These are phyloP conservation scores for Cetraspora pellucida DNA, from an alignment of 192 early-diverging fungal species.

Conservation along the genomic window DNA sequence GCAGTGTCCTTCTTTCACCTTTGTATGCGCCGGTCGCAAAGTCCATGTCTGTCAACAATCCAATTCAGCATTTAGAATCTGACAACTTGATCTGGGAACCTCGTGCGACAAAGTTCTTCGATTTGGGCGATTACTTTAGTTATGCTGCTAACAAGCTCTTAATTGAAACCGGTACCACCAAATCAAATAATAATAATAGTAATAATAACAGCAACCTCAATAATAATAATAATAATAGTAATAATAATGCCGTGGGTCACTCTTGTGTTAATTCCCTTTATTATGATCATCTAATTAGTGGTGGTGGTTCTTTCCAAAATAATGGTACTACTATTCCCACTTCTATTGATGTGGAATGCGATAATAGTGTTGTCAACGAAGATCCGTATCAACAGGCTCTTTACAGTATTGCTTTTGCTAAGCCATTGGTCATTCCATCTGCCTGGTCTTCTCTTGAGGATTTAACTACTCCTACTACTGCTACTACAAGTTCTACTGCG, in stretches of 20 bases:
- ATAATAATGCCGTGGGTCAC: neutral
- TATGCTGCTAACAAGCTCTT: neutral
- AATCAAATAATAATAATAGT: neutral
- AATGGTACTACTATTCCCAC: neutral
- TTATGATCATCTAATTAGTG: slow-evolving; percentile 25
- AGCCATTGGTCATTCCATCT: neutral
- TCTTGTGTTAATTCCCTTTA: slow-evolving; percentile 8
- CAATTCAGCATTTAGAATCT: neutral
- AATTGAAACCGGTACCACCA: neutral
- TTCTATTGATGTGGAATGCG: neutral
- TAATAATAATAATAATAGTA: no score
- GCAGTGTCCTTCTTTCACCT: neutral
- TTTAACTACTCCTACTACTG: slow-evolving; percentile 15
- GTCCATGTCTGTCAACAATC: neutral
- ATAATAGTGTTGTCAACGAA: neutral
- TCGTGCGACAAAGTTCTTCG: neutral
- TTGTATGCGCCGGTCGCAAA: neutral
- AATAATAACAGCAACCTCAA: neutral
- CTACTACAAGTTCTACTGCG: slow-evolving; percentile 5
- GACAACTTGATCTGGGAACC: slow-evolving; percentile 8
- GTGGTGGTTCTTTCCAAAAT: slow-evolving; percentile 4
- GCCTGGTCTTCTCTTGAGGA: slow-evolving; percentile 24
- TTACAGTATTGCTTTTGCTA: neutral
- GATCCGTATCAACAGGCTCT: neutral
- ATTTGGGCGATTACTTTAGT: neutral